Base-by-base conservation (phyloP, 805 yeast genomes). In the Wickerhamomyces mucosus region DNA sequence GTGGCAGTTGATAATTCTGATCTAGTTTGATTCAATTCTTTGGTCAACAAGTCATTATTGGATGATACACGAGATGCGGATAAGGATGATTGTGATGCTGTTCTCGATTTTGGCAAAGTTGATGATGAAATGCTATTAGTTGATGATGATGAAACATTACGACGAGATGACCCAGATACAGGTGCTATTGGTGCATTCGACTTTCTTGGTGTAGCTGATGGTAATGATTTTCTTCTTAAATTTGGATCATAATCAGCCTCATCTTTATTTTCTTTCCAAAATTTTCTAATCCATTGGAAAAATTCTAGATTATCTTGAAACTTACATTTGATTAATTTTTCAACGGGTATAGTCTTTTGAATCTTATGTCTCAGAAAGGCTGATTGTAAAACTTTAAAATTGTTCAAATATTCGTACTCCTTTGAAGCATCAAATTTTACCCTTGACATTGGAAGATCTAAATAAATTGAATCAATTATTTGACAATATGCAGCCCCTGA, bases 401-500 rank as follows among this genome's bases (percentile, higher is more conserved):
- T 92, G 37, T 71, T 69, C 33, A 82, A 59, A 42, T 69, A 75
- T 38, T 89, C 95, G 53, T 81, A 83, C 40, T 84, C 94, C 11
- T 72, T 65, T 12, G 66, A 61, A 9, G 80, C 76, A 37, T 75
- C 71, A 51, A 78, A 85, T 46, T 73, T 78, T 33, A 89, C 94
- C 44, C 78, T 73, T 29, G 60, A 49, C 78, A 89, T 71, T 2
- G 96, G 92, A 14, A 92, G 67, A 43, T 85, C 95, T 8, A 79
- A 76, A 46, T 66, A 82, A 14, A 92, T 75, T 7, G 86, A 73
- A 55, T 92, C 96, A 63, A 89, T 66, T 24, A 92, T 69, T 59
- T 88, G 96, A 55, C 96, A 86, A 53, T 84, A 89, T 1, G 85
- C 89, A 1, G 96, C 96, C 3, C 99, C 99, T 3, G 81, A 73